Evolutionary conservation across 2,329 filamentous ascomycete genomes (phyloP).

Genomic region (Phaeoacremonium minimum): DNA sequence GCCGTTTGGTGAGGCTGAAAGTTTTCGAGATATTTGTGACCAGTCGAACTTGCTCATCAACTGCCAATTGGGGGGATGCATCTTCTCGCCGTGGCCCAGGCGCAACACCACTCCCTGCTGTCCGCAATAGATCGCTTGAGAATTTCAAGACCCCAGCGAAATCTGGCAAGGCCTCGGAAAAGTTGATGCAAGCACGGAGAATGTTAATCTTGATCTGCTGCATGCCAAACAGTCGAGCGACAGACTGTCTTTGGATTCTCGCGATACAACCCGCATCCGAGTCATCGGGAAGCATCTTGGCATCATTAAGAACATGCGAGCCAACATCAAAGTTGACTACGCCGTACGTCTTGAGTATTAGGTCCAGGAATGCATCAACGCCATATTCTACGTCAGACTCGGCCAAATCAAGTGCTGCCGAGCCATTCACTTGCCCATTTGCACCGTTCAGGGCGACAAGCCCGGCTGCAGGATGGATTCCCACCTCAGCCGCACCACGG

Average conservation of each 20-base stretch:
- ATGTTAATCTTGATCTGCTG: conserved; percentile 79
- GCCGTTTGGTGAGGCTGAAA: conserved; percentile 67
- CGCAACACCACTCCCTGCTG: conserved; percentile 75
- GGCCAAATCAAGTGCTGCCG: conserved; percentile 54
- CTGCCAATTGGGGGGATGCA: conserved; percentile 63
- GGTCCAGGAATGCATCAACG: conserved; percentile 58
- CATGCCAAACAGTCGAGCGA: conserved; percentile 68
- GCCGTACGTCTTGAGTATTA: conserved; percentile 60
- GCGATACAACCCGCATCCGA: conserved; percentile 48
- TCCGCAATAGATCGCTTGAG: conserved; percentile 77
- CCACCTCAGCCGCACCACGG: conserved; percentile 89
- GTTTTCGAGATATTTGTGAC: conserved; percentile 83
- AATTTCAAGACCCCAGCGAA: conserved; percentile 86
- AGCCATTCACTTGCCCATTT: conserved; percentile 42
- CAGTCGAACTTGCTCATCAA: conserved; percentile 83
- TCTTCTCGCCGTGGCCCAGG: conserved; percentile 66
- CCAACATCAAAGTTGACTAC: conserved; percentile 47
- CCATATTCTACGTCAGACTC: conserved; percentile 63
- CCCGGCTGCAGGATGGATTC: conserved; percentile 89
- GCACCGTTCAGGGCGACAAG: conserved; percentile 65
- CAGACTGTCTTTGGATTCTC: conserved; percentile 56
- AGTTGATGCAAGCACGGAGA: conserved; percentile 82
- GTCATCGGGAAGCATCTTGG: conserved; percentile 27
- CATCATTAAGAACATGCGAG: conserved; percentile 14
- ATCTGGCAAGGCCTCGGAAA: conserved; percentile 90